phyloP scores from a whole-genome alignment of 1,284 basidiomycete species.

The Athelia sp. region DNA sequence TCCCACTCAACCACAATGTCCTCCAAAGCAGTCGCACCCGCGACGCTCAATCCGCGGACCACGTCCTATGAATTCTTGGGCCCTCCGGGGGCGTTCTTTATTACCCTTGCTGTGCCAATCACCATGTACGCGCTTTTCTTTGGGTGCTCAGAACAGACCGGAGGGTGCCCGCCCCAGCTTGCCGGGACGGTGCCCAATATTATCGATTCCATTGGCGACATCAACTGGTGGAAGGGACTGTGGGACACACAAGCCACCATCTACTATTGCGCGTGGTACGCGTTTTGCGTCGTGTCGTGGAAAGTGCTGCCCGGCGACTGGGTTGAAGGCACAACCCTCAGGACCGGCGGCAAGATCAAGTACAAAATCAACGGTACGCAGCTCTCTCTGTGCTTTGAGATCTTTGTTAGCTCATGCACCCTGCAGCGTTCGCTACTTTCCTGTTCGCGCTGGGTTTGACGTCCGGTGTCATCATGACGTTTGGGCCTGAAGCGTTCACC shows the following conservation, averaged over 20 bases:
- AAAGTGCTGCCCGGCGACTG: slow-evolving; percentile 81
- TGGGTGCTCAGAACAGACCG: slow-evolving; percentile 76
- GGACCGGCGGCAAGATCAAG: slow-evolving; percentile 72
- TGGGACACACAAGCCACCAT: slow-evolving; percentile 78
- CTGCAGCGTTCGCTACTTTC: slow-evolving; percentile 81
- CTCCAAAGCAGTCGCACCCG: neutral
- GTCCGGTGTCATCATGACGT: slow-evolving; percentile 63
- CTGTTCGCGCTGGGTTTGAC: slow-evolving; percentile 73
- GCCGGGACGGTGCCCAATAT: slow-evolving; percentile 40
- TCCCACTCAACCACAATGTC: neutral
- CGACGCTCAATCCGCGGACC: slow-evolving; percentile 51
- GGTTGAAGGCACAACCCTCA: slow-evolving; percentile 75
- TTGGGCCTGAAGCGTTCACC: slow-evolving; percentile 79
- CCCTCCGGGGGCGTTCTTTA: slow-evolving; percentile 71
- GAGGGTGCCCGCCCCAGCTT: slow-evolving; percentile 66
- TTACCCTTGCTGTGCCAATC: slow-evolving; percentile 72
- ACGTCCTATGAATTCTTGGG: slow-evolving; percentile 83
- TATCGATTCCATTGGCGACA: slow-evolving; percentile 40
- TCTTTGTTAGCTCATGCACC: too few relatives aligned
- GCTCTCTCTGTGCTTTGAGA: neutral
- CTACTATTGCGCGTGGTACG: slow-evolving; percentile 89
- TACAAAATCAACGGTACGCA: slow-evolving; percentile 94
- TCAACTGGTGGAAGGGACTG: slow-evolving; percentile 64
- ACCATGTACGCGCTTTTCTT: slow-evolving; percentile 81
- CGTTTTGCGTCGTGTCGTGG: slow-evolving; percentile 84